Evolutionary conservation across 306 rosid genomes (phyloP), one percentile per base, ranked within the genome.

Genomic region (Castanea sativa): DNA sequence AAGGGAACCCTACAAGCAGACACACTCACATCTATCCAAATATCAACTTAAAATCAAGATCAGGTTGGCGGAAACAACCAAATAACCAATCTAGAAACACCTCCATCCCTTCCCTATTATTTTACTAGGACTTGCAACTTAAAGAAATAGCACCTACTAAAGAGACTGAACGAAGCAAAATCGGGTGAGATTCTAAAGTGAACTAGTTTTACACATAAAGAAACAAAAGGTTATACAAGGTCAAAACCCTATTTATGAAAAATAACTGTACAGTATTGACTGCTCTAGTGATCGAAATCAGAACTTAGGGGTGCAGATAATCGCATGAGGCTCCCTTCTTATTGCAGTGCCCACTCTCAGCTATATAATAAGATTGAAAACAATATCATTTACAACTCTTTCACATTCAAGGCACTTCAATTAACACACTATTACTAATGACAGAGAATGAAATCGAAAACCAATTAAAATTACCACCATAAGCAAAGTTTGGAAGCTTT

Each of bases 331-430:
- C 87, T 11, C 99, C 99, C 80, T 90, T 91, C 91, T 25, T 25
- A 25, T 80, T 90, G 92, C 99, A 96, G 76, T 83, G 96, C 65
- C 99, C 99, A 85, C 88, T 85, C 86, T 88, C 94, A 73, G 27
- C 27, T 25, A 25, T 1, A 25, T 25, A 32, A 32, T 32, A 32
- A 32, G 35, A 32, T 32, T 32, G 35, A 32, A 32, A 32, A 32
- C 5, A 32, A 32, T 32, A 32, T 32, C 35, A 5, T 5, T 4
- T 32, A 32, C 35, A 32, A 32, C 35, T 4, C 35, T 32, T 4
- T 32, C 5, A 32, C 35, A 4, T 32, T 32, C 35, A 32, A 32
- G 35, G 35, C 35, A 32, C 35, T 4, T 32, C 35, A 32, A 32
- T 32, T 32, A 4, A 32, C 35, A 32, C 5, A 32, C 35, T 32